A percentile compares a stretch with the other conserved stretches of the same genome.
phyloP scores from a whole-genome alignment of 306 rosid genomes.

The Argentina anserina region DNA sequence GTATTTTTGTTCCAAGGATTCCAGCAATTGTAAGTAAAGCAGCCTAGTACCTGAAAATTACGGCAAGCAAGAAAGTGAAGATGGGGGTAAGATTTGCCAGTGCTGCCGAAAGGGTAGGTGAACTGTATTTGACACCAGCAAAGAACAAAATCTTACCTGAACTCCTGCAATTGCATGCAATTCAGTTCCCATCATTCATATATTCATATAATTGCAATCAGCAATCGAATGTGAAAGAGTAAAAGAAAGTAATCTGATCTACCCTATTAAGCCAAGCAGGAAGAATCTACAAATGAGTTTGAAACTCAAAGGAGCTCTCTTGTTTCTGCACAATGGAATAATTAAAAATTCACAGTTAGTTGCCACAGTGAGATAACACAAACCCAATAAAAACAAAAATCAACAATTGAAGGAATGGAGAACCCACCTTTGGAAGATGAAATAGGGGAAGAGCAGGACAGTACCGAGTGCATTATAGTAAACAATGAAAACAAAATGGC shows the following conservation, averaged over 20 bases:
- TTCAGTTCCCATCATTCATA: neutral
- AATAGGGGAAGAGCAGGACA: conserved; percentile 28
- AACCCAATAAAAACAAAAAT: neutral
- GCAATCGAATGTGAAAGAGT: neutral
- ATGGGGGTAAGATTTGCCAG: conserved; percentile 40
- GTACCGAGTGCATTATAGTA: conserved; percentile 41
- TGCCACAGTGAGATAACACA: neutral
- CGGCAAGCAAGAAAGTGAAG: conserved; percentile 38
- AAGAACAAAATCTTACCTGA: conserved; percentile 29
- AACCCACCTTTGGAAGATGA: conserved; percentile 27
- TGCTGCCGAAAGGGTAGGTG: conserved; percentile 40
- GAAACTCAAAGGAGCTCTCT: conserved; percentile 26
- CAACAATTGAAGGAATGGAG: too few species aligned
- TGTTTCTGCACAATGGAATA: conserved; percentile 24
- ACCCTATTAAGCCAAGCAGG: conserved; percentile 43
- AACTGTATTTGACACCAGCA: conserved; percentile 36
- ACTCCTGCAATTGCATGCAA: conserved; percentile 24
- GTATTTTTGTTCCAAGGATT: neutral
- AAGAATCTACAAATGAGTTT: conserved; percentile 29
- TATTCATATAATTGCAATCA: neutral
- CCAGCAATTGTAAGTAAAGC: neutral
- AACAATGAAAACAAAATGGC: conserved; percentile 30
- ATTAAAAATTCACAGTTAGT: neutral
- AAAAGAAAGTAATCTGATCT: neutral
- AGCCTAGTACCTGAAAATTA: conserved; percentile 36